Evolutionary conservation across 2,329 filamentous ascomycete genomes (phyloP).

Genomic region (Phoma sp.): DNA sequence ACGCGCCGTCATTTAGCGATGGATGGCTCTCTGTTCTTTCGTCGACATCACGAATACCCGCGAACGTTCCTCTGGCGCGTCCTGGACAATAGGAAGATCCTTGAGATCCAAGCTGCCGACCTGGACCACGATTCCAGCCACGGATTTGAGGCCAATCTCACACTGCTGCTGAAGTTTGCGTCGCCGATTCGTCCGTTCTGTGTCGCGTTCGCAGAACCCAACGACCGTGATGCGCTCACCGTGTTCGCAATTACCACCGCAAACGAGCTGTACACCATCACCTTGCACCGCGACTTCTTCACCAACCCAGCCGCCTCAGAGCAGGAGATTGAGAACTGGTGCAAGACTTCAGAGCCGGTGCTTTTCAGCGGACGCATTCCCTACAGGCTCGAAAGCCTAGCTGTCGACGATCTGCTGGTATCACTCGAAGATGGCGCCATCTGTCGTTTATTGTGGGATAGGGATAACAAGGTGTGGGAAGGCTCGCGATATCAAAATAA

Average conservation of each 20-base stretch:
- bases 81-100: constrained; percentile 75
- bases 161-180: constrained; percentile 78
- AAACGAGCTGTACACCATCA: constrained; percentile 83
- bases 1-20: constrained; percentile 72
- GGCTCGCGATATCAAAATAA: constrained; percentile 77
- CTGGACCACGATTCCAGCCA: constrained; percentile 71
- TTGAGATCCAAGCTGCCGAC: constrained; percentile 86
- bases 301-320: constrained; percentile 72
- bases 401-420: constrained; percentile 75
- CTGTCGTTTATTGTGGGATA: constrained; percentile 61
- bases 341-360: constrained; percentile 75
- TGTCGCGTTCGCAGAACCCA: constrained; percentile 79
- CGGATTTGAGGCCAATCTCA: constrained; percentile 70
- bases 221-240: constrained; percentile 77
- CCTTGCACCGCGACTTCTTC: constrained; percentile 83
- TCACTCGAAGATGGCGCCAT: constrained; percentile 81
- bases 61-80: constrained; percentile 91
- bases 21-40: constrained; percentile 83
- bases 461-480: constrained; percentile 60
- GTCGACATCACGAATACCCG: constrained; percentile 75
- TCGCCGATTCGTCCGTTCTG: constrained; percentile 76
- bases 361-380: constrained; percentile 78
- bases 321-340: constrained; percentile 75
- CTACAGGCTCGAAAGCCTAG: constrained; percentile 79
- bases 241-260: constrained; percentile 79